Conservation (phyloP, 257 asterid genomes). For the Nicotiana paniculata region DNA sequence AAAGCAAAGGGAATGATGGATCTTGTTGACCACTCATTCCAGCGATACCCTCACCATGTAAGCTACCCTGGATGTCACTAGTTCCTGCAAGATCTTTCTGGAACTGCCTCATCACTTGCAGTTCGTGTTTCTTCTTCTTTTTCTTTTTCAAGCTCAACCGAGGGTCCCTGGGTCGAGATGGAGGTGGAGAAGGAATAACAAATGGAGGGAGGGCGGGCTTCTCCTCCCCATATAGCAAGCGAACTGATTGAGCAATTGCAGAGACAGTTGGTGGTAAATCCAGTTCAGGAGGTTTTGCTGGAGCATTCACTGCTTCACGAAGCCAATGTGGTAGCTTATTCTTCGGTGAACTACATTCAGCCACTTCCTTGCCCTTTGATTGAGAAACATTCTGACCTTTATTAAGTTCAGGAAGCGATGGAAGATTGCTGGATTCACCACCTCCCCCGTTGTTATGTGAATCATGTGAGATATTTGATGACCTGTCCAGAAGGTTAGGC, state of each 20-base stretch:
- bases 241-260: conserved; percentile 79
- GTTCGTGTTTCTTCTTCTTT: conserved; percentile 34
- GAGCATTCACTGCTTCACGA: conserved; percentile 72
- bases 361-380: conserved; percentile 60
- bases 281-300: conserved; percentile 35
- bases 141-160: conserved; percentile 43
- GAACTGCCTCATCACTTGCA: conserved; percentile 16
- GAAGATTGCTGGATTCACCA: conserved; percentile 30
- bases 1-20: conserved; percentile 21
- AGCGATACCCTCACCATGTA: conserved; percentile 30
- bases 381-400: conserved; percentile 23
- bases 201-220: conserved; percentile 70
- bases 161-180: conserved; percentile 71
- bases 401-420: conserved; percentile 17
- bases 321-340: conserved; percentile 91
- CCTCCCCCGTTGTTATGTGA: conserved; percentile 25
- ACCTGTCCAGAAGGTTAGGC: conserved; percentile 30
- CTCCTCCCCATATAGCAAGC: conserved; percentile 68
- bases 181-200: conserved; percentile 68
- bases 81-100: conserved; percentile 19
- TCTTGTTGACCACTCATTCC: conserved; percentile 30
- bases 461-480: conserved; percentile 21
- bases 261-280: conserved; percentile 66
- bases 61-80: conserved; percentile 10
- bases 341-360: conserved; percentile 31